phyloP scores from a whole-genome alignment of 192 early-diverging fungal genomes.

The Coemansia erecta region DNA sequence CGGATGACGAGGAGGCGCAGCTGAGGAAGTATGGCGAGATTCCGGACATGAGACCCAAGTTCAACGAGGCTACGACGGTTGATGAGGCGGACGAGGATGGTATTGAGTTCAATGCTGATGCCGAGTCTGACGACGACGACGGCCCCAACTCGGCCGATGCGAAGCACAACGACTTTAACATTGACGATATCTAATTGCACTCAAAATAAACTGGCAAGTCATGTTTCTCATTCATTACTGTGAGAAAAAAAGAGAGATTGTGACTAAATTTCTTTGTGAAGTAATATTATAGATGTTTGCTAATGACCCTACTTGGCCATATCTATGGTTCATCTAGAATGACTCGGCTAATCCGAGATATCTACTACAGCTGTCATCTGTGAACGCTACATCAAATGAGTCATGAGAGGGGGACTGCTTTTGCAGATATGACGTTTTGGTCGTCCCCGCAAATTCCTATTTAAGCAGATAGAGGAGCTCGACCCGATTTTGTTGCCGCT shows the following conservation, averaged over 20 bases:
- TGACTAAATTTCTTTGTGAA: too few relatives aligned
- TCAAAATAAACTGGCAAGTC: neutral
- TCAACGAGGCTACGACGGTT: slow-evolving; percentile 52
- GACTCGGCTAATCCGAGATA: too few relatives aligned
- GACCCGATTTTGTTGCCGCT: too few relatives aligned
- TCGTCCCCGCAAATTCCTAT: too few relatives aligned
- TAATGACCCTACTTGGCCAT: neutral
- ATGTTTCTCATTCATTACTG: too few relatives aligned
- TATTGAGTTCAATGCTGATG: slow-evolving; percentile 23
- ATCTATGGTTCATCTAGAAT: neutral
- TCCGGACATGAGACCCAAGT: slow-evolving; percentile 61
- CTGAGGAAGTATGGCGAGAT: slow-evolving; percentile 94
- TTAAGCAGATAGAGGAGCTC: too few relatives aligned
- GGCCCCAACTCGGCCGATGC: slow-evolving; percentile 63
- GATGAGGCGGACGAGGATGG: slow-evolving; percentile 76
- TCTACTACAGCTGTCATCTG: too few relatives aligned
- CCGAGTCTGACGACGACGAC: slow-evolving; percentile 62
- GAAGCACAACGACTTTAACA: slow-evolving; percentile 88
- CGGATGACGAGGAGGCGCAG: slow-evolving; percentile 89
- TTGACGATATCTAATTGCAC: slow-evolving; percentile 68
- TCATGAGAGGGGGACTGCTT: too few relatives aligned
- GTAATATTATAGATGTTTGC: too few relatives aligned
- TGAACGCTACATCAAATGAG: too few relatives aligned
- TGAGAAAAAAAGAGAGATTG: too few relatives aligned
- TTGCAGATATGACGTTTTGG: too few relatives aligned